Base-by-base conservation (phyloP, 2,329 filamentous ascomycete genomes). In the Fusarium newnesense region DNA sequence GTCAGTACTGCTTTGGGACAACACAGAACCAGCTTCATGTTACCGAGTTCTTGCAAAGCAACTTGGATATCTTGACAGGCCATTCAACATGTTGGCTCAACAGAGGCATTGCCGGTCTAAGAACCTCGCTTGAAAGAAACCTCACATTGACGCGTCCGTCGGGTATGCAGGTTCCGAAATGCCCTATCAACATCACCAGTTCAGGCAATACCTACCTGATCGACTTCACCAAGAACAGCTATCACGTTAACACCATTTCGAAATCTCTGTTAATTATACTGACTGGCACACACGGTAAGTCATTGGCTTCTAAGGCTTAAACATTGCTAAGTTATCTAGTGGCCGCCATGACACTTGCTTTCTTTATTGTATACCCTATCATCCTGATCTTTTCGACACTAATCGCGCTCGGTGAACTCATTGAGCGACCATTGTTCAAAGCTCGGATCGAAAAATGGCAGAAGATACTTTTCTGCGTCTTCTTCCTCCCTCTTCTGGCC, bases 261-360 rank as follows among this genome's bases (percentile, higher is more conserved):
- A 39, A 54, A 39, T 28, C 34, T 18, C 9, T 54, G 0, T 1
- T 54, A 2, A 39, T 54, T 7, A 39, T 39, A 18, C 24, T 54
- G 2, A 54, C 50, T 1, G 12, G 34, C 9, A 54, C n/a, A n/a
- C 50, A 54, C 19, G 13, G 50, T 54, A 54, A 10, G 50, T 18
- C 1, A 3, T 21, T 18, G 8, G n/a, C n/a, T 42, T 42, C 39
- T 7, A n/a, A 2, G 13, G 21, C 13, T 6, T n/a, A 7, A 2
- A 2, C 39, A 16, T 43, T 15, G 12, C 7, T 43, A 24, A 43
- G 40, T 10, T 4, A 3, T 24, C 5, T 21, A 53, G 50, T 54
- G 19, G 34, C 50, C 7, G 7, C 50, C 2, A 54, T 54, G 50
- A 54, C 34, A 12, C 34, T 54, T 0, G 50, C 50, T 2, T 54